These are phyloP conservation scores for Galerina sulciceps DNA, from an alignment of 768 basidiomycete species.

Conservation along the genomic window DNA sequence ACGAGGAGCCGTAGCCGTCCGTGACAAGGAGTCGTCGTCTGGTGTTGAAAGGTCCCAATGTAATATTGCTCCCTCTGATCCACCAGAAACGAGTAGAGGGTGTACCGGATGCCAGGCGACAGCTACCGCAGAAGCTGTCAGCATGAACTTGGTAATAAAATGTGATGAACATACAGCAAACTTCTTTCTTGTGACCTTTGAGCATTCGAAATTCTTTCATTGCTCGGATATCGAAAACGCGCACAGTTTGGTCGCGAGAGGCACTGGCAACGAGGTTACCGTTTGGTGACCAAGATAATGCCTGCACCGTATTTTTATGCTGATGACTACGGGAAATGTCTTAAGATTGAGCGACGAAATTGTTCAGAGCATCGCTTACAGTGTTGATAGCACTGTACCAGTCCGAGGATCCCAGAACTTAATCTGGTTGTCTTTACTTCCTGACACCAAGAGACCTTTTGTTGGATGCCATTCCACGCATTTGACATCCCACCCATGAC, in stretches of 20 bases:
- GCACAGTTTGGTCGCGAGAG: constrained; percentile 91
- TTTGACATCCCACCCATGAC: constrained; percentile 99
- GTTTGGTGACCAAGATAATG: constrained; percentile 91
- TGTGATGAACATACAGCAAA: constrained; percentile 74
- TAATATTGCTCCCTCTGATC: constrained; percentile 90
- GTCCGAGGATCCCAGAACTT: constrained; percentile 99
- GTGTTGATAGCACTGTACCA: constrained; percentile 85
- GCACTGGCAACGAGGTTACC: constrained; percentile 95
- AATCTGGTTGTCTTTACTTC: constrained; percentile 97
- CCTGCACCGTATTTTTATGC: constrained; percentile 97
- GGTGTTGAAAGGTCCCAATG: constrained; percentile 89
- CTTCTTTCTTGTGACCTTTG: constrained; percentile 98
- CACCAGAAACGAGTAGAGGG: constrained; percentile 90
- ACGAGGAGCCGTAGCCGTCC: constrained; percentile 60
- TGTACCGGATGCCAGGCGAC: constrained; percentile 97
- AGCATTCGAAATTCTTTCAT: constrained; percentile 95
- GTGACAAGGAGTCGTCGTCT: constrained; percentile 48
- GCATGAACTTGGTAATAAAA: neutral
- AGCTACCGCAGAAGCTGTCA: constrained; percentile 47
- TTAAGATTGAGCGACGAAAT: neutral
- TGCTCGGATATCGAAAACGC: constrained; percentile 96
- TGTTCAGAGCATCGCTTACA: constrained; percentile 54
- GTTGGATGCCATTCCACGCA: constrained; percentile 99
- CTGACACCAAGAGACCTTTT: constrained; percentile 92
- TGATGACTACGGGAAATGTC: constrained; percentile 66